phyloP scores from a whole-genome alignment of 768 basidiomycete genomes.

The Lentinula lateritia region DNA sequence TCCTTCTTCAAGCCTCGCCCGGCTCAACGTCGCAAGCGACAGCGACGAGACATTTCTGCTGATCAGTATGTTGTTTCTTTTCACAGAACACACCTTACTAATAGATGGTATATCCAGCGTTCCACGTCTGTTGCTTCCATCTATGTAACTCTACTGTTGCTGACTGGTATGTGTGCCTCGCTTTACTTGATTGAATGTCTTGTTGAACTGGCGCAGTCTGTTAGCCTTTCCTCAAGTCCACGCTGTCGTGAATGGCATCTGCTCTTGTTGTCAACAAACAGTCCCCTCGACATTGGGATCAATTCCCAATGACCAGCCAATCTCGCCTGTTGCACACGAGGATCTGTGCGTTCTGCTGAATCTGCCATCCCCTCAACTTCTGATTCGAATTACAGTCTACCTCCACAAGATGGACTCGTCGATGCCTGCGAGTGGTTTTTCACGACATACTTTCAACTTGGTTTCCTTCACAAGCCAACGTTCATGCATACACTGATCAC shows the following conservation, averaged over 20 bases:
- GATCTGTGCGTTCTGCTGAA: constrained; percentile 3
- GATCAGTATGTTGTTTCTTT: constrained; percentile 4
- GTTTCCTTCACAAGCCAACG: constrained; percentile 9
- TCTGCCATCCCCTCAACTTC: not conserved
- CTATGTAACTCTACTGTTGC: not conserved
- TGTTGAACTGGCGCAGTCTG: not conserved
- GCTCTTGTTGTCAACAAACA: constrained; percentile 2
- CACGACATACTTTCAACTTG: constrained; percentile 10
- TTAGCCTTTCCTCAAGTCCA: not conserved
- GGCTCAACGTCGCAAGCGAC: constrained; percentile 10
- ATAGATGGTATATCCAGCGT: not conserved
- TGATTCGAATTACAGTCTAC: constrained; percentile 1
- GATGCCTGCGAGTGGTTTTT: constrained; percentile 12
- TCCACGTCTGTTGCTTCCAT: not conserved
- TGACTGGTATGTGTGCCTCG: not conserved
- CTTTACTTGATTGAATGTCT: not conserved
- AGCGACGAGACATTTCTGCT: constrained; percentile 5
- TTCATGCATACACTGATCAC: constrained; percentile 11
- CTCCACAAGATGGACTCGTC: constrained; percentile 9
- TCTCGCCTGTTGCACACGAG: not conserved
- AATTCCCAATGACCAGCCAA: not conserved
- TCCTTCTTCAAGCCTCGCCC: constrained; percentile 6
- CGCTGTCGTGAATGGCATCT: constrained; percentile 2
- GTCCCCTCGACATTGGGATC: constrained; percentile 2
- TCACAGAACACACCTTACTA: not conserved